Base-by-base conservation (phyloP, 1,284 basidiomycete genomes). In the Tylopilus microsporus region DNA sequence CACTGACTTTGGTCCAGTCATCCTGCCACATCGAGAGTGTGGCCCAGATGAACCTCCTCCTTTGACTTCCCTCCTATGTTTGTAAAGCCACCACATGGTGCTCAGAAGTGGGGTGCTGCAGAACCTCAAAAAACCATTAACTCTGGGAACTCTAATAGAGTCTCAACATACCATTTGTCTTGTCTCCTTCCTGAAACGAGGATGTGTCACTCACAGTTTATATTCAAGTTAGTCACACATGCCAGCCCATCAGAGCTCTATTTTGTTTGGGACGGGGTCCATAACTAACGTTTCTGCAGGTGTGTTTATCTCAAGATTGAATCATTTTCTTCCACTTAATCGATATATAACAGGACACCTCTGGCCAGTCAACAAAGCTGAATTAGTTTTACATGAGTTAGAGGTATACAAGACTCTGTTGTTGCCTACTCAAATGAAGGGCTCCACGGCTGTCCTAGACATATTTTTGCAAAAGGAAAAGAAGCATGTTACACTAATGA, bases 331-430 rank as follows among this genome's bases (percentile, higher is more conserved):
- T 11, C 39, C 12, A 18, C 11, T 53, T 61, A 39, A 70, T 56
- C 59, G 51, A 25, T 52, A n/a, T 59, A 25, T 46, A 59, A 62
- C 63, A 71, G 70, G 72, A 62, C 68, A 74, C 56, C 66, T 60
- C 32, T 75, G 70, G 57, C 74, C 77, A 4, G 68, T 75, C 62
- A 82, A 77, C 52, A 75, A 81, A 18, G 83, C 86, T 32, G 84
- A 88, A 70, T 79, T 80, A 61, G 83, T 83, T 21, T 76, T 89
- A 6, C 81, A 84, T 53, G 84, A 87, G 62, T 73, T 89, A 46
- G 87, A 90, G 62, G 78, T 85, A 43, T 90, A 89, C 75, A 86
- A 84, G 73, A 90, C 86, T 1, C 88, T 88, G 10, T 77, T 90
- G 50, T 66, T 89, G 10, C 87, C 88, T 6, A 84, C 85, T 46